Evolutionary conservation across 805 yeast species (phyloP), one percentile per base, ranked within the genome.

Genomic region (Yarrowia bubula): DNA sequence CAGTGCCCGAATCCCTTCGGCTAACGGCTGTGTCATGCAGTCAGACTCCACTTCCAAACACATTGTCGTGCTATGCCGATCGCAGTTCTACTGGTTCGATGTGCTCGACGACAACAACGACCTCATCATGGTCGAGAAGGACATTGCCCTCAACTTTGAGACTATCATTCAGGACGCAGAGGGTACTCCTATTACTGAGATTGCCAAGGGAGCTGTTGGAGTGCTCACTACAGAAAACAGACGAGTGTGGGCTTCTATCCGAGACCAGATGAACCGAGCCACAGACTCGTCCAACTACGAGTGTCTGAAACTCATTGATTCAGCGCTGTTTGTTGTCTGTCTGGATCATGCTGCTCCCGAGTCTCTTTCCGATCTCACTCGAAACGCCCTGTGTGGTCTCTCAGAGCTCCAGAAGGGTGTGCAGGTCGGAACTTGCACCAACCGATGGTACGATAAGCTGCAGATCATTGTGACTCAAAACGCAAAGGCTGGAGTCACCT

Each of bases 51-150:
- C 85, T 9, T 86, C 95, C 1, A 88, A 86, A 71, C 97, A 92
- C 75, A 85, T 92, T 41, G 87, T 91, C 9, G 92, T 92, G 14
- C 77, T 90, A 74, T 86, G 90, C 68, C 86, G 89, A 71, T 89
- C 96, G 1, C 97, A 92, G 75, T 90, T 91, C 75, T 92, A 92
- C 77, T 92, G 97, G 97, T 92, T 92, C 74, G 97, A 92, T 73
- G 98, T 92, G 1, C 78, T 92, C 70, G 96, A 91, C 75, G 80
- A 81, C 57, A 77, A 85, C 68, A 85, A 89, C 73, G 86, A 89
- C 72, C 79, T 92, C 68, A 81, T 91, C 55, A 79, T 92, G 72
- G 81, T 87, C 1, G 93, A 90, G 72, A 84, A 83, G 65, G 96
- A 90, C 73, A 80, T 92, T 69, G 86, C 84, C 65, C 79, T 86